These are phyloP conservation scores for Apiospora pterosperma DNA, from an alignment of 2,329 filamentous ascomycete species.

Conservation along the genomic window DNA sequence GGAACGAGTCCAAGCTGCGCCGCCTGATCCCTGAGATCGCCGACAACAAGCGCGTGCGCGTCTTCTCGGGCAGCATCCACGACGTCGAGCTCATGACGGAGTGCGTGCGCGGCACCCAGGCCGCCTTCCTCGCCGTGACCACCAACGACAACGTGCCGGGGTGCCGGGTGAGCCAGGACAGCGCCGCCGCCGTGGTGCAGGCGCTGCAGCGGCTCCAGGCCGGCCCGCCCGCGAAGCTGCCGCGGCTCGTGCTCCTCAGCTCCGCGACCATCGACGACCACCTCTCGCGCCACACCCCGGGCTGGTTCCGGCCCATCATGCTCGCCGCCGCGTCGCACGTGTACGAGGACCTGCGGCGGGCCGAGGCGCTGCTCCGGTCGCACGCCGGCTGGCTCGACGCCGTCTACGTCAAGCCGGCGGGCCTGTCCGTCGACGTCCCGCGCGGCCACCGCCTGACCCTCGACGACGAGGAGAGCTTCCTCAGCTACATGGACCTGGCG, in stretches of 20 bases:
- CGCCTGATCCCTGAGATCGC: slow-evolving; percentile 28
- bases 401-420: slow-evolving; percentile 40
- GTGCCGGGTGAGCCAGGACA: slow-evolving; percentile 33
- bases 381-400: slow-evolving; percentile 33
- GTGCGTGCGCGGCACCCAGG: slow-evolving; percentile 31
- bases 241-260: slow-evolving; percentile 40
- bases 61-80: slow-evolving; percentile 39
- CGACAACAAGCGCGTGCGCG: slow-evolving; percentile 27
- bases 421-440: slow-evolving; percentile 30
- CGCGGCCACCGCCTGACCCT: slow-evolving; percentile 38
- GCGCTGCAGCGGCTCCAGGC: slow-evolving; percentile 29
- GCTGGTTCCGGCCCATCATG: slow-evolving; percentile 25
- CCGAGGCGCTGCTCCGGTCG: slow-evolving; percentile 33
- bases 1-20: slow-evolving; percentile 36
- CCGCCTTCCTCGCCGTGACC: slow-evolving; percentile 37
- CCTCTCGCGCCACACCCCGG: slow-evolving; percentile 27
- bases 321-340: slow-evolving; percentile 29
- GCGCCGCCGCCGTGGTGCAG: slow-evolving; percentile 28
- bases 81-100: slow-evolving; percentile 33
- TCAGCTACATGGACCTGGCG: slow-evolving; percentile 41
- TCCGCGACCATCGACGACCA: slow-evolving; percentile 39
- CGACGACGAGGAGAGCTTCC: slow-evolving; percentile 30
- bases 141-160: slow-evolving; percentile 43
- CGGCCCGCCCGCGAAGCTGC: slow-evolving; percentile 15
- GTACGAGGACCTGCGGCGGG: slow-evolving; percentile 32